Evolutionary conservation across 2,329 filamentous ascomycete species (phyloP), one percentile per base, ranked within the genome.

Genomic region (Stagonosporopsis cucurbitacearum): DNA sequence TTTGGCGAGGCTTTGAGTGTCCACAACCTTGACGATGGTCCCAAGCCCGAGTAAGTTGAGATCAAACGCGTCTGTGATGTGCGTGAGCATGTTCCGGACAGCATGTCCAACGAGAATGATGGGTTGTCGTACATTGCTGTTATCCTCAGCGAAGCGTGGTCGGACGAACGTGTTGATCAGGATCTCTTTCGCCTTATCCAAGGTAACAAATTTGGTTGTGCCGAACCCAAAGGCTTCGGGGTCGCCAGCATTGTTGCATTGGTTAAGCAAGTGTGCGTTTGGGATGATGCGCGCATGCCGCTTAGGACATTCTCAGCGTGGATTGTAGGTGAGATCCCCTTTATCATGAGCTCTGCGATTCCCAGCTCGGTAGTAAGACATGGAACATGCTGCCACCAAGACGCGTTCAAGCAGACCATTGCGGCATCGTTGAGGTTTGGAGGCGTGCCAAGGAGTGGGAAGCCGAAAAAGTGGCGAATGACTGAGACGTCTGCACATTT

Each of bases 321-420:
- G 0, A 42, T 28, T 1, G 28, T 40, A 0, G 54, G 60, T 7
- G 26, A 11, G 0, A 46, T 6, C 3, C 54, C 50, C n/a, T 48
- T 54, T 0, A 44, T 25, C 28, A 53, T 33, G 1, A 66, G 51
- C 28, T 63, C 58, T 6, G 59, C 54, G 37, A 66, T 54, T 1
- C 62, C 60, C 17, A 68, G 33, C 46, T 67, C 65, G 2, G 60
- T 68, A 2, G 56, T 63, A 2, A 59, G 58, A 8, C 60, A 46
- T 0, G 62, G 57, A 13, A 56, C 48, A 9, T 57, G 56, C 25
- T 62, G 51, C 56, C 56, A 65, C 64, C 64, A 66, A 36, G 60
- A 60, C 12, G 54, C 47, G 39, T 63, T 57, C 11, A 63, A 42
- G 22, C 47, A 57, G 32, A 65, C 43, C 6, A 63, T 19, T n/a